Evolutionary conservation across 2,329 filamentous ascomycete species (phyloP).

Genomic region (Dendryphion nanum): DNA sequence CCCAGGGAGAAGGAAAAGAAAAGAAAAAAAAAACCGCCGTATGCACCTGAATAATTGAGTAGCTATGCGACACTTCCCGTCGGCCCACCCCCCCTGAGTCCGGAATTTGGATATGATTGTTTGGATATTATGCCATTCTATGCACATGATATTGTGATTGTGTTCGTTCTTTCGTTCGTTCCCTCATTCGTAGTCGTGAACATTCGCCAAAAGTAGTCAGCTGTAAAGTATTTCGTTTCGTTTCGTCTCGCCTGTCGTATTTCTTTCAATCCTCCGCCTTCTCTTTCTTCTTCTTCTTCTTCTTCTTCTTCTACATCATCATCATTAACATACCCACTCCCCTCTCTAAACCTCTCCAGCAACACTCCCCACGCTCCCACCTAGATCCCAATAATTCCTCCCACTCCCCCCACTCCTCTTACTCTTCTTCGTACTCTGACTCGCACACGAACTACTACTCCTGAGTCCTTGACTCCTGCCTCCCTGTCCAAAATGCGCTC

Average conservation of each 20-base stretch:
- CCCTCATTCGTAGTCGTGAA: no score
- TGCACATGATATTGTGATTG: no score
- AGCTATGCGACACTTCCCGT: background rate
- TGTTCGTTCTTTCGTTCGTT: no score
- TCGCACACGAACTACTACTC: conserved; percentile 71
- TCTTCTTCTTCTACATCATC: background rate
- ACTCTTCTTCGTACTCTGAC: conserved; percentile 78
- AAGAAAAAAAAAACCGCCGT: background rate
- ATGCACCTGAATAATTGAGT: no score
- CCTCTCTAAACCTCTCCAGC: conserved; percentile 27
- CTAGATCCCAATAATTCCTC: conserved; percentile 90
- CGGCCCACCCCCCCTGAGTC: background rate
- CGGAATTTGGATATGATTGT: no score
- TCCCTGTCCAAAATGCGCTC: conserved; percentile 19
- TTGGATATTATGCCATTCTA: no score
- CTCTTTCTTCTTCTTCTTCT: no score
- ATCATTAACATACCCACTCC: background rate
- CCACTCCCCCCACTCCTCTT: conserved; percentile 69
- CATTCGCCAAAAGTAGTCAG: background rate
- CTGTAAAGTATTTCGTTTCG: background rate
- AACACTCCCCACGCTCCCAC: conserved; percentile 72
- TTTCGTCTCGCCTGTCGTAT: background rate
- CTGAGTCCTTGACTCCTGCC: conserved; percentile 21
- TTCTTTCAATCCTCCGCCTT: background rate
- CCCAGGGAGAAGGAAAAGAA: background rate